phyloP scores from a whole-genome alignment of 208 protist species.

The Acanthamoeba sp. region DNA sequence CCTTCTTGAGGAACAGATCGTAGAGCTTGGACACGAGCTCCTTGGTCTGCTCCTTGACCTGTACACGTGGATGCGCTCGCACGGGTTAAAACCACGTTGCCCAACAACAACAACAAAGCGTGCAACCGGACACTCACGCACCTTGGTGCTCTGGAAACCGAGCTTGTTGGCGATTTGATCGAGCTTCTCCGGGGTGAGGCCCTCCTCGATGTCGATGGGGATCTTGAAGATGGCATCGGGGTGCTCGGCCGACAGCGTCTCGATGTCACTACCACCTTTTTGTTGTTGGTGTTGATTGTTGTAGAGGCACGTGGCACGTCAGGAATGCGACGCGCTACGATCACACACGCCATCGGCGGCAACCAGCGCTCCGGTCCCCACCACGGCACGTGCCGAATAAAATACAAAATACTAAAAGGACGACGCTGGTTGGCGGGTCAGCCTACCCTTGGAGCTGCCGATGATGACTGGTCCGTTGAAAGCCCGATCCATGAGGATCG shows the following conservation, averaged over 20 bases:
- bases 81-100: too few species aligned
- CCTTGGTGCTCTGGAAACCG: constrained; percentile 18
- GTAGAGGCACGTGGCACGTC: too few species aligned
- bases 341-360: too few species aligned
- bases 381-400: too few species aligned
- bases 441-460: constrained; percentile 25
- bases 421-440: background rate
- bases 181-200: constrained; percentile 76
- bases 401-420: too few species aligned
- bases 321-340: too few species aligned
- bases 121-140: background rate
- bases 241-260: constrained; percentile 70
- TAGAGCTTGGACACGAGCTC: constrained; percentile 14
- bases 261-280: constrained; percentile 83
- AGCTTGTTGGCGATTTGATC: background rate
- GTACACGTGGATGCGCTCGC: background rate
- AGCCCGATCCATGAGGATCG: constrained; percentile 83
- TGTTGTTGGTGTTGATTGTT: too few species aligned
- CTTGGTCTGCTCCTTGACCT: background rate
- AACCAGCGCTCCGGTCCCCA: background rate
- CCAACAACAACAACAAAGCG: background rate
- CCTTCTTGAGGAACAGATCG: constrained; percentile 46
- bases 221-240: constrained; percentile 72
- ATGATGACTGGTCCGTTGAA: constrained; percentile 81
- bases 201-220: constrained; percentile 80